Percentiles rank a stretch among this genome's conserved stretches.
Conservation (phyloP, 1,139 yeast genomes). For the Kurtzmaniella quercitrusa region DNA sequence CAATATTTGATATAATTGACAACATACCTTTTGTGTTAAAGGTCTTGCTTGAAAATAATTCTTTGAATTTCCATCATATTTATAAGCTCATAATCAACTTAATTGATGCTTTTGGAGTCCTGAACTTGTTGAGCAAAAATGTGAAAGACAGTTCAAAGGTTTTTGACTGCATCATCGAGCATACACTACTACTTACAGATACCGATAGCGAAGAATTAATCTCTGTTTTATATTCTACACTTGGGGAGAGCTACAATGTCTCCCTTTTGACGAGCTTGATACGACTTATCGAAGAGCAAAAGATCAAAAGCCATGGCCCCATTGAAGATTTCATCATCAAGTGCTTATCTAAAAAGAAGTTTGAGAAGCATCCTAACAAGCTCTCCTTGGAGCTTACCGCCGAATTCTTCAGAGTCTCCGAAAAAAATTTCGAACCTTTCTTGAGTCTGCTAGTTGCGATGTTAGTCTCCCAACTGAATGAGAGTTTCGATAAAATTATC, state of each 20-base stretch:
- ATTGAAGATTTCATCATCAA: neutral
- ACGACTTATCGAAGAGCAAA: constrained; percentile 8
- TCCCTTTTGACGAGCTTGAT: constrained; percentile 18
- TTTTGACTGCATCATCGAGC: neutral
- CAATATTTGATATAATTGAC: constrained; percentile 30
- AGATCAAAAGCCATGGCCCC: constrained; percentile 10
- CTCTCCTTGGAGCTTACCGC: constrained; percentile 23
- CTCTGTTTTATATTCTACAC: constrained; percentile 18
- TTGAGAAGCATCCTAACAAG: constrained; percentile 8
- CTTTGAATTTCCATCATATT: constrained; percentile 15
- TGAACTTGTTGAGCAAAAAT: constrained; percentile 9
- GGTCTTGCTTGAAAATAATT: constrained; percentile 16
- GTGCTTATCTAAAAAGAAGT: constrained; percentile 4
- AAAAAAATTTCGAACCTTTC: constrained; percentile 20
- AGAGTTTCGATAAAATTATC: constrained; percentile 22
- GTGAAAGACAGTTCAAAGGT: neutral
- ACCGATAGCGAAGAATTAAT: constrained; percentile 20
- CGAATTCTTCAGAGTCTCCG: constrained; percentile 19
- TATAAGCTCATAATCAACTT: constrained; percentile 19
- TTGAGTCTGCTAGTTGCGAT: constrained; percentile 33
- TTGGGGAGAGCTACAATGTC: constrained; percentile 18
- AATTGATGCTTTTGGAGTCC: constrained; percentile 29
- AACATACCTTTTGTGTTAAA: constrained; percentile 24
- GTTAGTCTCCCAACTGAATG: constrained; percentile 24
- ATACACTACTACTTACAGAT: neutral